A percentile compares a stretch with the other conserved stretches of the same genome.
phyloP scores from a whole-genome alignment of 2,329 filamentous ascomycete species.

The Emergomyces pasteurianus region DNA sequence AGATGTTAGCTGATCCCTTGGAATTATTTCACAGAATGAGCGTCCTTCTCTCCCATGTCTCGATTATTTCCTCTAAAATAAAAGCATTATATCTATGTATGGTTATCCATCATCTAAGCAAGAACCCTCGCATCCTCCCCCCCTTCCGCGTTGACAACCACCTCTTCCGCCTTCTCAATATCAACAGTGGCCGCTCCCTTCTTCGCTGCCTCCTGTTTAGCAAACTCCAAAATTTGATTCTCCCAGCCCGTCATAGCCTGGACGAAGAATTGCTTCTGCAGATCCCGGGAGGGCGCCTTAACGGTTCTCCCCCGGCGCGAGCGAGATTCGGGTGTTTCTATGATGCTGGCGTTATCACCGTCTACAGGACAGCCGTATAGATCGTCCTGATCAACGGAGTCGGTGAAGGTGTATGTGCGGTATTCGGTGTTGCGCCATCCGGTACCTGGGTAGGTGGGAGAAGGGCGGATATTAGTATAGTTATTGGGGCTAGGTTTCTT shows the following conservation, averaged over 20 bases:
- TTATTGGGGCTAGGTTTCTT: conserved; percentile 11
- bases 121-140: conserved; percentile 20
- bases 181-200: conserved; percentile 13
- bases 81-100: neutral
- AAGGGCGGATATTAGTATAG: conserved; percentile 13
- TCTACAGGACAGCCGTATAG: conserved; percentile 24
- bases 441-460: conserved; percentile 42
- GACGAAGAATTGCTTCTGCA: conserved; percentile 29
- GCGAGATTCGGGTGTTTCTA: conserved; percentile 32
- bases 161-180: conserved; percentile 21
- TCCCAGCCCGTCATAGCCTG: conserved; percentile 32
- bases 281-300: conserved; percentile 21
- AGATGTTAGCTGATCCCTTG: too few relatives aligned
- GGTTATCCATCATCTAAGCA: neutral
- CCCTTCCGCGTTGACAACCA: conserved; percentile 23
- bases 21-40: too few relatives aligned
- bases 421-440: conserved; percentile 65
- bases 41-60: neutral
- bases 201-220: conserved; percentile 4
- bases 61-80: neutral
- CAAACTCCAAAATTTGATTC: conserved; percentile 15
- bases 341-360: conserved; percentile 29
- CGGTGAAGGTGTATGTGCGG: conserved; percentile 54
- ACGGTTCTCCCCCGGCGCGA: conserved; percentile 28
- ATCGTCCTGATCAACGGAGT: conserved; percentile 39